A percentile compares a stretch with the other conserved stretches of the same genome.
Conservation (phyloP, 176 grass and related monocot genomes). For the Thinopyrum elongatum region DNA sequence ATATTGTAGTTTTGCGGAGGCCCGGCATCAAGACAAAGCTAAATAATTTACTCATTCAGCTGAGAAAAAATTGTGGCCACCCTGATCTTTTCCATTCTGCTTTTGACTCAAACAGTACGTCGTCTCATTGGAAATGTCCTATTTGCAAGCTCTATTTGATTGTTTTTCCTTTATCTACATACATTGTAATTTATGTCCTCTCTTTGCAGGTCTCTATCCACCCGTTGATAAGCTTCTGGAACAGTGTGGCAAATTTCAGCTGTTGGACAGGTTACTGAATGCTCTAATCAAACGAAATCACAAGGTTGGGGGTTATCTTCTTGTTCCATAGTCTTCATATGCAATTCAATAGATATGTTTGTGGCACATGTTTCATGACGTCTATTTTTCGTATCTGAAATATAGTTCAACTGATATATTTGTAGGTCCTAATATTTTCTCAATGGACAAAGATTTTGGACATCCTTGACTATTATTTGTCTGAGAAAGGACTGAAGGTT, state of each 20-base stretch:
- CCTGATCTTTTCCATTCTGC: constrained; percentile 86
- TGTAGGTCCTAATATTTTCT: constrained; percentile 91
- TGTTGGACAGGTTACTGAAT: constrained; percentile 68
- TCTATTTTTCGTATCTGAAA: neutral
- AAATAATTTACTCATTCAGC: constrained; percentile 82
- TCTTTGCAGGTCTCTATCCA: constrained; percentile 61
- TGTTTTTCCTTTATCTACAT: constrained; percentile 1
- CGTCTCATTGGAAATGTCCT: neutral
- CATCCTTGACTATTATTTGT: constrained; percentile 81
- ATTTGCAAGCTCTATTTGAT: neutral
- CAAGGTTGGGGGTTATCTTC: constrained; percentile 56
- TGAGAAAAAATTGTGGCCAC: constrained; percentile 85
- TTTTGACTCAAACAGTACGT: constrained; percentile 47
- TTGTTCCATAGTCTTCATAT: constrained; percentile 15
- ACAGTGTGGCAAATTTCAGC: constrained; percentile 84
- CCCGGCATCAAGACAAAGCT: constrained; percentile 67
- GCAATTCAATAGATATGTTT: neutral
- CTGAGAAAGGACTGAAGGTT: constrained; percentile 54
- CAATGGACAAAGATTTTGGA: constrained; percentile 96
- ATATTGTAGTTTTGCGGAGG: constrained; percentile 42
- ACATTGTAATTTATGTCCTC: neutral
- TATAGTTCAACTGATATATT: constrained; percentile 16
- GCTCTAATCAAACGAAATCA: constrained; percentile 62
- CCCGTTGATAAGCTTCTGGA: constrained; percentile 73
- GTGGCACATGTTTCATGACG: neutral